Evolutionary conservation across 2,329 filamentous ascomycete species (phyloP).

Genomic region (Colletotrichum eleusines): DNA sequence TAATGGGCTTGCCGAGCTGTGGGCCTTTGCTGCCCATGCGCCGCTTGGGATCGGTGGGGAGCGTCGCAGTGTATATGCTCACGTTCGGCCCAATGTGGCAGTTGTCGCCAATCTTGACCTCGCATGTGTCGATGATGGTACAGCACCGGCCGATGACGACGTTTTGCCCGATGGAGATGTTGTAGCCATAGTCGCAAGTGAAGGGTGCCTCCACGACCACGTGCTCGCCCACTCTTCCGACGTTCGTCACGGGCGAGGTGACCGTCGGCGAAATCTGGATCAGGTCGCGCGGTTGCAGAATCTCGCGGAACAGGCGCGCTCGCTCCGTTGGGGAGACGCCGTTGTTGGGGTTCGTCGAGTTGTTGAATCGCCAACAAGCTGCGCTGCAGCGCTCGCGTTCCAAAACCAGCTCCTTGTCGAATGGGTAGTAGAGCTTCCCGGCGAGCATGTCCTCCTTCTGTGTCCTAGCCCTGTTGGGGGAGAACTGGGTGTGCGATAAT

Average conservation of each 20-base stretch:
- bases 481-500: conserved; percentile 66
- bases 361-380: conserved; percentile 89
- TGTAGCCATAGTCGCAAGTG: conserved; percentile 95
- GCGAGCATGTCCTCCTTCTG: conserved; percentile 93
- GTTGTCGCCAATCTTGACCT: conserved; percentile 83
- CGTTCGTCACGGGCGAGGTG: conserved; percentile 63
- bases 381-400: conserved; percentile 88
- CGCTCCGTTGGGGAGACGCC: conserved; percentile 78
- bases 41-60: conserved; percentile 78
- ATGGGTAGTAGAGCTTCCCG: conserved; percentile 83
- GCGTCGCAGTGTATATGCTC: conserved; percentile 82
- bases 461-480: conserved; percentile 59
- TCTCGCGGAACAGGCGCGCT: conserved; percentile 76
- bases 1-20: conserved; percentile 77
- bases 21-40: conserved; percentile 80
- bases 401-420: conserved; percentile 79
- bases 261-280: conserved; percentile 68
- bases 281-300: conserved; percentile 73
- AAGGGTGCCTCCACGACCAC: conserved; percentile 90
- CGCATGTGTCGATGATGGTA: conserved; percentile 86
- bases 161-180: conserved; percentile 87
- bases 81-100: conserved; percentile 86
- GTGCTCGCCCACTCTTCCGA: conserved; percentile 77
- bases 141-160: conserved; percentile 88
- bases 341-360: conserved; percentile 79